These are phyloP conservation scores for Salvia sclarea DNA, from an alignment of 305 asterid species.

Conservation along the genomic window DNA sequence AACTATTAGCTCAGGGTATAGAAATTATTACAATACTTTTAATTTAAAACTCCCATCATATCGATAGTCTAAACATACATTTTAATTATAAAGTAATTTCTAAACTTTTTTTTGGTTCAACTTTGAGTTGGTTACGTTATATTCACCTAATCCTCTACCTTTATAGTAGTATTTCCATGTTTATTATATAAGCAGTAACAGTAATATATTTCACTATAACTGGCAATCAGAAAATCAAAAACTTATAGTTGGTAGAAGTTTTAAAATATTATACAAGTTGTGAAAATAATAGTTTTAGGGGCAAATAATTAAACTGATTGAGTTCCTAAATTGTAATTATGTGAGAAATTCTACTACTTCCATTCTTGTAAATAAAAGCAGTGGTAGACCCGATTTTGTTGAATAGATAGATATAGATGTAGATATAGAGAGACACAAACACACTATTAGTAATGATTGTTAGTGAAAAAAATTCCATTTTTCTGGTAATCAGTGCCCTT, in stretches of 20 bases:
- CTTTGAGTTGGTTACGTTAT: not conserved
- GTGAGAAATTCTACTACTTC: not conserved
- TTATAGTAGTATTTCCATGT: not conserved
- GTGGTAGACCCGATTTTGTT: not conserved
- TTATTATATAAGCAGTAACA: not conserved
- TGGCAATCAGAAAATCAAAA: not conserved
- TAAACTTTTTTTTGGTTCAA: not conserved
- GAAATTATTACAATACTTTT: not conserved
- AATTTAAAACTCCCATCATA: not conserved
- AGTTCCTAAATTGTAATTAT: not conserved
- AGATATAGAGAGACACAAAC: too few relatives aligned
- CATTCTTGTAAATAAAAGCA: not conserved
- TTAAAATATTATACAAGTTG: too few relatives aligned
- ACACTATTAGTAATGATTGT: not conserved
- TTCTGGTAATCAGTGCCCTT: constrained; percentile 8
- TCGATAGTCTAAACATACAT: not conserved
- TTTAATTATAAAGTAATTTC: not conserved
- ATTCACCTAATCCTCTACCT: not conserved
- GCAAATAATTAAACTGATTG: not conserved
- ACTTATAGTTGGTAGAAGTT: not conserved
- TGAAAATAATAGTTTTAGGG: not conserved
- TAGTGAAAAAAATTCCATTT: not conserved
- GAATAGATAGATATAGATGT: not conserved
- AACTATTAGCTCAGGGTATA: not conserved
- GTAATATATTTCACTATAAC: not conserved